Conservation (phyloP, 1,139 yeast genomes). For the Pichia sp. region DNA sequence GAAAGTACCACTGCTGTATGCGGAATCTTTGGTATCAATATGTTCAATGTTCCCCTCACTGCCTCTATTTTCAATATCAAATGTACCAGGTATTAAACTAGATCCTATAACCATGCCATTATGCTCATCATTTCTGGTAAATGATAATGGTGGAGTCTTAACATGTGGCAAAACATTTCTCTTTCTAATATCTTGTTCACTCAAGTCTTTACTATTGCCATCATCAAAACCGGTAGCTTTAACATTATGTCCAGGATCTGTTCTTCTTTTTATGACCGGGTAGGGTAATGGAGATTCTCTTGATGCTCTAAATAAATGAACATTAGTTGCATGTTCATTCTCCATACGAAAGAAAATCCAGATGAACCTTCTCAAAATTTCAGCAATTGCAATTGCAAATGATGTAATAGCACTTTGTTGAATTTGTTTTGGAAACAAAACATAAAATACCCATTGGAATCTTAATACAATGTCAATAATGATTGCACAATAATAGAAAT, state of each 20-base stretch:
- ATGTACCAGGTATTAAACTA: not conserved
- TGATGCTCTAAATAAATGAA: slow-evolving; percentile 74
- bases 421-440: slow-evolving; percentile 60
- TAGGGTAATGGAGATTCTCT: slow-evolving; percentile 85
- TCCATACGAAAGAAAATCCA: slow-evolving; percentile 94
- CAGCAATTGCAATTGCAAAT: slow-evolving; percentile 76
- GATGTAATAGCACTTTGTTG: slow-evolving; percentile 91
- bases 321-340: slow-evolving; percentile 91
- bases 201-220: slow-evolving; percentile 6
- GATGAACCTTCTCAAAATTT: slow-evolving; percentile 68
- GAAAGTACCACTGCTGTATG: not conserved
- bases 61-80: not conserved
- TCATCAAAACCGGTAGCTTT: not conserved
- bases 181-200: slow-evolving; percentile 9
- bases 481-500: slow-evolving; percentile 69
- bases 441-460: slow-evolving; percentile 88
- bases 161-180: slow-evolving; percentile 1
- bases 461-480: slow-evolving; percentile 65
- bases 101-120: not conserved
- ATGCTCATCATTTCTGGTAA: not conserved
- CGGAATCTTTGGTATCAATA: not conserved
- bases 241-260: not conserved
- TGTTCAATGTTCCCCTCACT: not conserved
- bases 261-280: slow-evolving; percentile 31
- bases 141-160: slow-evolving; percentile 3